Evolutionary conservation across 2,329 filamentous ascomycete genomes (phyloP).

Genomic region (Beauveria brongniartii): DNA sequence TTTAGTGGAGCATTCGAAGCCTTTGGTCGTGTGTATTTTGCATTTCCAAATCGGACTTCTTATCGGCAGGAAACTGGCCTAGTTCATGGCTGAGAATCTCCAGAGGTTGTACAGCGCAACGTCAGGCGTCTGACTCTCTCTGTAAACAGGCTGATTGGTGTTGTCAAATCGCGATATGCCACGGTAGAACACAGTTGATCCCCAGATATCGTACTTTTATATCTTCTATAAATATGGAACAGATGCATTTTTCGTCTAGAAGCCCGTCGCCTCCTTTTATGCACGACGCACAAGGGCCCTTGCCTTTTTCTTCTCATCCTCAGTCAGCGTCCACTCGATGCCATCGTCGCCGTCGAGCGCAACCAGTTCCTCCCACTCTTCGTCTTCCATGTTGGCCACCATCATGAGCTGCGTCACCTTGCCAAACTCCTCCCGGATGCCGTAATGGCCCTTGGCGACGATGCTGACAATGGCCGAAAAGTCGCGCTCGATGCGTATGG

Average conservation of each 20-base stretch:
- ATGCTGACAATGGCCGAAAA: slow-evolving; percentile 65
- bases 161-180: too few species aligned
- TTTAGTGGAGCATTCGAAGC: slow-evolving; percentile 5
- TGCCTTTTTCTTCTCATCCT: slow-evolving; percentile 66
- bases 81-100: too few species aligned
- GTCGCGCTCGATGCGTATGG: slow-evolving; percentile 77
- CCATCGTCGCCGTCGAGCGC: slow-evolving; percentile 48
- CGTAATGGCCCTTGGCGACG: slow-evolving; percentile 65
- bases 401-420: slow-evolving; percentile 73
- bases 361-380: slow-evolving; percentile 79
- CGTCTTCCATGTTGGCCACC: slow-evolving; percentile 89
- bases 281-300: slow-evolving; percentile 51
- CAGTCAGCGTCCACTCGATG: slow-evolving; percentile 62
- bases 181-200: too few species aligned
- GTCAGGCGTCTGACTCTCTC: too few species aligned
- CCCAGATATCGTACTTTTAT: neutral
- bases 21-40: neutral
- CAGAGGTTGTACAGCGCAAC: too few species aligned
- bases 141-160: too few species aligned
- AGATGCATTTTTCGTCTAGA: neutral
- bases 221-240: neutral
- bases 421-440: slow-evolving; percentile 67
- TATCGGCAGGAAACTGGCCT: neutral
- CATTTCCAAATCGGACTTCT: neutral
- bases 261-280: neutral